Evolutionary conservation across 257 asterid species (phyloP).

Genomic region (Parsonsia alboflavescens): DNA sequence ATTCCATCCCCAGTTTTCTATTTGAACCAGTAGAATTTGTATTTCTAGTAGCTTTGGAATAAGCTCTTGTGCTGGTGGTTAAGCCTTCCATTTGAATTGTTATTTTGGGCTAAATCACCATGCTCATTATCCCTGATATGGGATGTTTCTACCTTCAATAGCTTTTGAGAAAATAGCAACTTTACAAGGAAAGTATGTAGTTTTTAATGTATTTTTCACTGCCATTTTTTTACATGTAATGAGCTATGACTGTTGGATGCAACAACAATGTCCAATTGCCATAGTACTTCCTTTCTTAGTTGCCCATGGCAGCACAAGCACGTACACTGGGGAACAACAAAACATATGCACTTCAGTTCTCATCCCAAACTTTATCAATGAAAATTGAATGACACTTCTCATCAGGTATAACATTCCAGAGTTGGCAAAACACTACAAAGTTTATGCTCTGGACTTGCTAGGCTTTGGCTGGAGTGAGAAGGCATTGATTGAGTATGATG

Average conservation of each 20-base stretch:
- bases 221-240: no score
- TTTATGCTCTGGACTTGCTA: conserved; percentile 80
- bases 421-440: conserved; percentile 77
- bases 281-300: no score
- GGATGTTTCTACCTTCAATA: neutral
- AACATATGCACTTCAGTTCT: no score
- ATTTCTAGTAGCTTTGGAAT: neutral
- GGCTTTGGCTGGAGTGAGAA: conserved; percentile 99
- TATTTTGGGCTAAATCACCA: neutral
- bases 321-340: no score
- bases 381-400: neutral
- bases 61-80: neutral
- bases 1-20: neutral
- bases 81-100: neutral
- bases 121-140: neutral
- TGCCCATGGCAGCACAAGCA: no score
- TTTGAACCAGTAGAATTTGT: neutral
- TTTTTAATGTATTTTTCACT: neutral
- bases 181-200: neutral
- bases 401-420: conserved; percentile 88
- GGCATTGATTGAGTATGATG: conserved; percentile 88
- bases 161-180: neutral
- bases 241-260: no score
- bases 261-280: no score
- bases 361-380: neutral